Percentiles rank a stretch among this genome's conserved stretches.
Evolutionary conservation across 2,329 filamentous ascomycete genomes (phyloP).

Genomic region (Cladosporium sp.): DNA sequence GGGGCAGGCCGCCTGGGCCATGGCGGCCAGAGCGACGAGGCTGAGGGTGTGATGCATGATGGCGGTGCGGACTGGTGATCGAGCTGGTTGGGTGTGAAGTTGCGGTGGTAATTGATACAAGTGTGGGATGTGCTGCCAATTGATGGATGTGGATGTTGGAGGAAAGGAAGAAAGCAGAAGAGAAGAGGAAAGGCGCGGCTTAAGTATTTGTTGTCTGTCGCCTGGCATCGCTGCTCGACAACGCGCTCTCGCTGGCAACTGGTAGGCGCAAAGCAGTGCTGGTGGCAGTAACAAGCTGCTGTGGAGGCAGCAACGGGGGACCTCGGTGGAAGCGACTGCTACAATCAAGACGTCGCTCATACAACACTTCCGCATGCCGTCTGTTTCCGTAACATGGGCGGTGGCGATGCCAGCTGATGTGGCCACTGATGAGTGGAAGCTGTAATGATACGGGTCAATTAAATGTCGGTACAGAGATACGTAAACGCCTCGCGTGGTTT

Average conservation of each 20-base stretch:
- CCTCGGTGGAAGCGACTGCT: not conserved
- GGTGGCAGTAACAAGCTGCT: not conserved
- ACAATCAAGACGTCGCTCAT: no score
- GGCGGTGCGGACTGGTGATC: not conserved
- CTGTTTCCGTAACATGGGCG: no score
- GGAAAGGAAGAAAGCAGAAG: not conserved
- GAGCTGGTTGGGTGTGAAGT: not conserved
- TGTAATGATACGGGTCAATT: no score
- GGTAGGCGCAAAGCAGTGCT: not conserved
- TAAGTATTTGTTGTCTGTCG: not conserved
- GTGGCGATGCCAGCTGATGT: no score
- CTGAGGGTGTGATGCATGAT: not conserved
- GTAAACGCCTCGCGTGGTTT: no score
- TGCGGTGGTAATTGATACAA: not conserved
- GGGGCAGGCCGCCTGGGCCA: slow-evolving; percentile 41
- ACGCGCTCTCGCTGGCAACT: not conserved
- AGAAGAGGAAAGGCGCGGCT: not conserved
- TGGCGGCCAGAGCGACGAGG: slow-evolving; percentile 31
- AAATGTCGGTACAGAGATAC: no score
- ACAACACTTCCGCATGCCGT: no score
- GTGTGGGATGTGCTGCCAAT: not conserved
- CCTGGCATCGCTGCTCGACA: not conserved
- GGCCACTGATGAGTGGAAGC: no score
- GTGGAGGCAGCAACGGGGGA: not conserved
- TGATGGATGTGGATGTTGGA: not conserved